These are phyloP conservation scores for Talaromyces rugulosus DNA, from an alignment of 2,329 filamentous ascomycete species.

Conservation along the genomic window DNA sequence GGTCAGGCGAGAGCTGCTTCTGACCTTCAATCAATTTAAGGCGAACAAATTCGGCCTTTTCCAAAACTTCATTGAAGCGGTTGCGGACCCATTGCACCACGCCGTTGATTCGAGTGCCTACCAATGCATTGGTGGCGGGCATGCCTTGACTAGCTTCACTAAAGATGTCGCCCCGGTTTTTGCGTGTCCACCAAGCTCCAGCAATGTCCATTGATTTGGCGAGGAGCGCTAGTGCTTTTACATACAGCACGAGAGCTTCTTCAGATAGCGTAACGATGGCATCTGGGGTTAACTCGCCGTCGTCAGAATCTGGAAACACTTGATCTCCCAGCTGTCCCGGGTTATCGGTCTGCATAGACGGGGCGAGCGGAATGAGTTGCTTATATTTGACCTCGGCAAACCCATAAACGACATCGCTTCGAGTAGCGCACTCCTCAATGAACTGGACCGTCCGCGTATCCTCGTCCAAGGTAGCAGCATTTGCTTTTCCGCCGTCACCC, in stretches of 20 bases:
- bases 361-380: conserved; percentile 85
- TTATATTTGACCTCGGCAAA: conserved; percentile 99
- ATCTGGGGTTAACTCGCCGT: conserved; percentile 76
- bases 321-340: conserved; percentile 24
- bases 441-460: conserved; percentile 72
- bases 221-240: conserved; percentile 85
- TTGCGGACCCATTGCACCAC: conserved; percentile 93
- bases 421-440: conserved; percentile 87
- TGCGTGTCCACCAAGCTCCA: conserved; percentile 83
- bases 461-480: conserved; percentile 59
- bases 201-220: conserved; percentile 96
- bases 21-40: conserved; percentile 84
- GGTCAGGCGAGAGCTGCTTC: conserved; percentile 73
- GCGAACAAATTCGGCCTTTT: conserved; percentile 93
- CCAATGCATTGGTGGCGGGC: conserved; percentile 44
- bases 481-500: conserved; percentile 59
- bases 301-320: conserved; percentile 53
- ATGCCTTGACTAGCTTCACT: conserved; percentile 42
- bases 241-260: conserved; percentile 91
- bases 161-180: conserved; percentile 61
- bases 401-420: conserved; percentile 93
- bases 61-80: conserved; percentile 93
- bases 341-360: conserved; percentile 51
- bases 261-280: conserved; percentile 84
- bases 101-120: conserved; percentile 74